phyloP scores from a whole-genome alignment of 2,329 filamentous ascomycete species.

The Hirsutella rhossiliensis region DNA sequence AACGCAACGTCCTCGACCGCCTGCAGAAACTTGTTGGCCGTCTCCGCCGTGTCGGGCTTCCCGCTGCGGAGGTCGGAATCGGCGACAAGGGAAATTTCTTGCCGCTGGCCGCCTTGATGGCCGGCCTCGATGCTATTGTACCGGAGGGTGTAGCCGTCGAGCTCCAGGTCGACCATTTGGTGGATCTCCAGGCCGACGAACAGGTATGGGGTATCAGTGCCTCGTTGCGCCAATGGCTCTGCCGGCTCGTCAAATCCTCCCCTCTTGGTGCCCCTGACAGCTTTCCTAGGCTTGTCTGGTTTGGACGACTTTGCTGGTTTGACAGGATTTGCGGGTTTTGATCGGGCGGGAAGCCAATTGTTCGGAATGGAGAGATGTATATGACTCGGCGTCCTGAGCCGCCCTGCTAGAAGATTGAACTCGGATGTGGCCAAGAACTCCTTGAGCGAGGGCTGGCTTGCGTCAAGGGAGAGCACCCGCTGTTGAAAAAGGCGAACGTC shows the following conservation, averaged over 20 bases:
- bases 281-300: no score
- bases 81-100: slow-evolving; percentile 31
- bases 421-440: slow-evolving; percentile 31
- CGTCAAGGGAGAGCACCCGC: slow-evolving; percentile 24
- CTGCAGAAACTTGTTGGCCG: slow-evolving; percentile 10
- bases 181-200: slow-evolving; percentile 42
- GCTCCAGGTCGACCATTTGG: slow-evolving; percentile 29
- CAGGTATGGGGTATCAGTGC: slow-evolving; percentile 16
- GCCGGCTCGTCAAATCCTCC: no score
- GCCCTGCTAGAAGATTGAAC: slow-evolving; percentile 31
- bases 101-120: slow-evolving; percentile 35
- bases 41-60: background rate
- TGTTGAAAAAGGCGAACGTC: slow-evolving; percentile 33
- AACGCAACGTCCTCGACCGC: slow-evolving; percentile 16
- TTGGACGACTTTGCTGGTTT: background rate
- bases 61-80: background rate
- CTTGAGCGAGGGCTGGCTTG: slow-evolving; percentile 23
- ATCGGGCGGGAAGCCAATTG: slow-evolving; percentile 5
- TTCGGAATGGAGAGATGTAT: slow-evolving; percentile 18
- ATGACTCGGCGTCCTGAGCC: slow-evolving; percentile 25
- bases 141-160: slow-evolving; percentile 30
- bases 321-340: background rate
- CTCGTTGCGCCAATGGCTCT: no score
- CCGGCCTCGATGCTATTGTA: slow-evolving; percentile 42
- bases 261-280: no score